Evolutionary conservation across 257 asterid genomes (phyloP).

Genomic region (Mentha longifolia): DNA sequence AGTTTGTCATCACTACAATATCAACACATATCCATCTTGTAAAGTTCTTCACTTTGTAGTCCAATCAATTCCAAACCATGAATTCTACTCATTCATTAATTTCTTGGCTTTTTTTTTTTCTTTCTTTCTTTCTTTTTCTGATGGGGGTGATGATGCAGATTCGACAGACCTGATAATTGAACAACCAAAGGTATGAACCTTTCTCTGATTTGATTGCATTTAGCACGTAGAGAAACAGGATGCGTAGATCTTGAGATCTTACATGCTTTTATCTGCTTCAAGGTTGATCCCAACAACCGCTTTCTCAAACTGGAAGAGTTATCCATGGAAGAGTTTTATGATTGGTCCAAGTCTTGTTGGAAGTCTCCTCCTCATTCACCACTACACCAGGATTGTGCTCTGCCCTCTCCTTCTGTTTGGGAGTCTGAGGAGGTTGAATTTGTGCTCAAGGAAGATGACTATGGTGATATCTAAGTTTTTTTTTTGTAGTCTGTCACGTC

Average conservation of each 20-base stretch:
- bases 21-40: neutral
- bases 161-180: conserved; percentile 27
- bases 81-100: neutral
- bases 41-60: neutral
- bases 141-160: conserved; percentile 33
- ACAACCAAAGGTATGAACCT: conserved; percentile 35
- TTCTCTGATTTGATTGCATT: conserved; percentile 21
- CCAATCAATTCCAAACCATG: neutral
- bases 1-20: neutral
- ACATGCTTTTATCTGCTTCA: conserved; percentile 12
- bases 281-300: conserved; percentile 41
- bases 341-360: conserved; percentile 37
- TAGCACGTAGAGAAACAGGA: neutral
- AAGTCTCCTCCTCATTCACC: conserved; percentile 65
- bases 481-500: neutral
- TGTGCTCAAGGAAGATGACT: conserved; percentile 38
- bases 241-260: conserved; percentile 21
- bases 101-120: neutral
- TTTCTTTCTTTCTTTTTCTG: no score
- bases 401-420: conserved; percentile 39
- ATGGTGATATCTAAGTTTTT: neutral
- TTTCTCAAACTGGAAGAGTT: conserved; percentile 44
- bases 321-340: conserved; percentile 45
- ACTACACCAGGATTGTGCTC: conserved; percentile 27
- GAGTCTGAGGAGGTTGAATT: conserved; percentile 41